Evolutionary conservation across 148 eudicot genomes (phyloP).

Genomic region (Talinum fruticosum): DNA sequence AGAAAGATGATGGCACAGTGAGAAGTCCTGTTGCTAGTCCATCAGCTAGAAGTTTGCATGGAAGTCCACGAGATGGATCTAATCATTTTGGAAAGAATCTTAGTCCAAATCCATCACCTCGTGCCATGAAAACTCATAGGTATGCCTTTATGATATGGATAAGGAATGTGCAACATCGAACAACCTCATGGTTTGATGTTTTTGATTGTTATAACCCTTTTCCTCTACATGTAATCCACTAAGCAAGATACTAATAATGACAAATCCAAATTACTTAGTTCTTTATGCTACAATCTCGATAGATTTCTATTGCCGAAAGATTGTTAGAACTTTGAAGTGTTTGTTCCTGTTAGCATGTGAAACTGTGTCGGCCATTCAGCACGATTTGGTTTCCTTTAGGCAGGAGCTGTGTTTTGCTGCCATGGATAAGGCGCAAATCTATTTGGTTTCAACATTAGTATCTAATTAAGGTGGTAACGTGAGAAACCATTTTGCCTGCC

Average conservation of each 20-base stretch:
- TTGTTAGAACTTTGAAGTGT: neutral
- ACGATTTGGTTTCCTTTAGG: neutral
- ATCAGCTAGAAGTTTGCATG: conserved; percentile 39
- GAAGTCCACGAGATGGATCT: conserved; percentile 45
- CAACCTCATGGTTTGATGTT: neutral
- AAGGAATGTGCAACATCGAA: neutral
- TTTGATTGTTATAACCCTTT: neutral
- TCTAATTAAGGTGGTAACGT: neutral
- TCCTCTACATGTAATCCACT: neutral
- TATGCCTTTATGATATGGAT: conserved; percentile 20
- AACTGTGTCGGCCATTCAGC: neutral
- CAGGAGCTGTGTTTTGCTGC: neutral
- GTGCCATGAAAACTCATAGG: conserved; percentile 60
- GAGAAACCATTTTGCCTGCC: neutral
- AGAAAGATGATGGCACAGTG: conserved; percentile 39
- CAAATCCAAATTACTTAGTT: neutral
- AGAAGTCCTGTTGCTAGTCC: conserved; percentile 68
- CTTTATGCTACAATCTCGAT: neutral
- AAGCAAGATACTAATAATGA: neutral
- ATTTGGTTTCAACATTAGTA: neutral
- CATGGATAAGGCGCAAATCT: neutral
- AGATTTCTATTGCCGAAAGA: neutral
- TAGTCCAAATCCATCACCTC: conserved; percentile 56
- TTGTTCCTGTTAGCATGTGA: neutral
- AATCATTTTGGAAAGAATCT: conserved; percentile 34